Evolutionary conservation across 2,329 filamentous ascomycete species (phyloP).

Genomic region (Aspergillus oerlinghausenensis): DNA sequence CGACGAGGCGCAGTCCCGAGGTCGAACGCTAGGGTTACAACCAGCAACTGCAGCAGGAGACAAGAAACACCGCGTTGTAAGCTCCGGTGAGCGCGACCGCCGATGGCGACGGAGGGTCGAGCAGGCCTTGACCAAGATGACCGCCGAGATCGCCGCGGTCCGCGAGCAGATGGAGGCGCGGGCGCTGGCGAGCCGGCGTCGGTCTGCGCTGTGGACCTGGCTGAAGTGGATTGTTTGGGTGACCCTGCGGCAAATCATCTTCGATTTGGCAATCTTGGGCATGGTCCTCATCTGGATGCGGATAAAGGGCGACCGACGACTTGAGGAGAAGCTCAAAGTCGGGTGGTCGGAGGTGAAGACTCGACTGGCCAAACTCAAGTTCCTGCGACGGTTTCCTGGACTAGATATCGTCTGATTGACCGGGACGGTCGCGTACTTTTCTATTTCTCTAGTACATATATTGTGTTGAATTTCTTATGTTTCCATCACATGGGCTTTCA

Average conservation of each 20-base stretch:
- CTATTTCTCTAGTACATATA: constrained; percentile 25
- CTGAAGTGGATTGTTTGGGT: constrained; percentile 66
- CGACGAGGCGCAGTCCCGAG: constrained; percentile 2
- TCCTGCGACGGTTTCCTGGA: constrained; percentile 18
- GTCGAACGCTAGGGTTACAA: constrained; percentile 9
- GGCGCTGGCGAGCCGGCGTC: constrained; percentile 64
- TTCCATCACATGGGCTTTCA: neutral
- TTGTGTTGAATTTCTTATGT: constrained; percentile 13
- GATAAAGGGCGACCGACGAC: constrained; percentile 37
- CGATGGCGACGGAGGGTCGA: constrained; percentile 82
- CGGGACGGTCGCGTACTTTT: constrained; percentile 4
- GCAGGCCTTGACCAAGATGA: constrained; percentile 79
- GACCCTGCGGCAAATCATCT: constrained; percentile 65
- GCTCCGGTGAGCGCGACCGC: constrained; percentile 33
- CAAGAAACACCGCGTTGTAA: constrained; percentile 5
- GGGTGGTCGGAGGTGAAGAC: constrained; percentile 32
- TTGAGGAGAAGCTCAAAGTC: constrained; percentile 35
- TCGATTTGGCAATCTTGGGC: constrained; percentile 58
- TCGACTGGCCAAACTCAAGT: constrained; percentile 24
- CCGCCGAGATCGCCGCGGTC: constrained; percentile 84
- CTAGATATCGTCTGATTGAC: constrained; percentile 22
- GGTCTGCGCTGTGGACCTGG: constrained; percentile 65
- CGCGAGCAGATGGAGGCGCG: constrained; percentile 83
- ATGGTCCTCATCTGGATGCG: constrained; percentile 39
- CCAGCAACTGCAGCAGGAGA: constrained; percentile 1